Conservation (phyloP, 441 rosid species). For the Jatropha multifida region DNA sequence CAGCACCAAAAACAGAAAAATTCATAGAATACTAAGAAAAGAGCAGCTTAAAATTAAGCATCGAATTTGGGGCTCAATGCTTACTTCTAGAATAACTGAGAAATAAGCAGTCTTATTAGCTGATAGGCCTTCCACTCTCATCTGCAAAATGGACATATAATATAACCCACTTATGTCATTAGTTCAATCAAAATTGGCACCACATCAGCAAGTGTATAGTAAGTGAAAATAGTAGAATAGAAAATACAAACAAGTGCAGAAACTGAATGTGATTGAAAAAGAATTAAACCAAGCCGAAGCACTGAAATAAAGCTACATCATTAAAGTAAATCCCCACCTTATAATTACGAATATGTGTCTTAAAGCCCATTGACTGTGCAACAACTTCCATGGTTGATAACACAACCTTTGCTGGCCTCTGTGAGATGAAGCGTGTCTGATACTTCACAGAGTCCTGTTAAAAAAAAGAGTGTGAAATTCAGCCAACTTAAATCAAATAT, state of each 20-base stretch:
- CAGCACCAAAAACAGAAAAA: slow-evolving; percentile 6
- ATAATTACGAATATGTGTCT: slow-evolving; percentile 93
- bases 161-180: slow-evolving; percentile 4
- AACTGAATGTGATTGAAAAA: neutral
- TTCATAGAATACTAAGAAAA: neutral
- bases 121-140: slow-evolving; percentile 95
- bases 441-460: slow-evolving; percentile 73
- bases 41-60: slow-evolving; percentile 7
- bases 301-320: neutral
- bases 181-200: slow-evolving; percentile 7
- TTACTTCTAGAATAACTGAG: slow-evolving; percentile 82
- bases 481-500: neutral
- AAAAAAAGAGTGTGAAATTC: slow-evolving; percentile 6
- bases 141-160: slow-evolving; percentile 43
- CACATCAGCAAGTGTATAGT: neutral
- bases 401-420: slow-evolving; percentile 81
- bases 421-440: slow-evolving; percentile 86
- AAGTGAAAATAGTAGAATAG: neutral
- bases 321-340: slow-evolving; percentile 48
- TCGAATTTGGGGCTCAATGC: slow-evolving; percentile 15
- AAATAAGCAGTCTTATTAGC: slow-evolving; percentile 61
- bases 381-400: slow-evolving; percentile 97
- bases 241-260: neutral
- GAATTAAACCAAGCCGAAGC: neutral
- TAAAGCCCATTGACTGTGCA: slow-evolving; percentile 96